A percentile compares a stretch with the other conserved stretches of the same genome.
phyloP scores from a whole-genome alignment of 2,329 filamentous ascomycete species.

The Arachnopeziza araneosa region DNA sequence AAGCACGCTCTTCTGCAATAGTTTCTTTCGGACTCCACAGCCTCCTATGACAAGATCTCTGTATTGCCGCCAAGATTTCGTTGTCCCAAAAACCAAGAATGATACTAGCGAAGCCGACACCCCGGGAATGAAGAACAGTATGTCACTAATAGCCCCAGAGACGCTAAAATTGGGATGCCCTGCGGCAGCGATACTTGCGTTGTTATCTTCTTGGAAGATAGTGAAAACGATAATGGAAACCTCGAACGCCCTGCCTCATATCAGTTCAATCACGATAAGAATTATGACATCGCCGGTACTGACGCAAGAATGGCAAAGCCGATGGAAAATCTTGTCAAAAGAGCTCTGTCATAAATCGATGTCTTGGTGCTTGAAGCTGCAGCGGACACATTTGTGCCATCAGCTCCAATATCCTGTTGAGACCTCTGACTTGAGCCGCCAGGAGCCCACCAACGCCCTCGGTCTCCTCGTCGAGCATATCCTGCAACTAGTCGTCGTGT shows the following conservation, averaged over 20 bases:
- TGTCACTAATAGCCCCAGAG: conserved; percentile 27
- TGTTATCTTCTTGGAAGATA: conserved; percentile 31
- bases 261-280: conserved; percentile 1
- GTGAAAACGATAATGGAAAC: conserved; percentile 36
- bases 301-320: conserved; percentile 37
- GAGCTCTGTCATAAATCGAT: conserved; percentile 41
- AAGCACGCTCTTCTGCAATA: not conserved
- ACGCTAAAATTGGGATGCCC: conserved; percentile 32
- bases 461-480: conserved; percentile 21
- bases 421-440: conserved; percentile 13
- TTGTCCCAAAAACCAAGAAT: conserved; percentile 39
- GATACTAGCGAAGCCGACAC: conserved; percentile 33
- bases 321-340: conserved; percentile 40
- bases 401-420: conserved; percentile 11
- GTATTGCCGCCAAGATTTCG: conserved; percentile 31
- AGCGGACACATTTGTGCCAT: conserved; percentile 4
- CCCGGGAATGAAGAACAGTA: conserved; percentile 35
- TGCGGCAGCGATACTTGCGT: conserved; percentile 23
- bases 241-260: conserved; percentile 32
- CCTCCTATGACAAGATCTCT: conserved; percentile 19
- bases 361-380: conserved; percentile 11
- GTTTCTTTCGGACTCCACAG: conserved; percentile 10
- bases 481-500: conserved; percentile 33
- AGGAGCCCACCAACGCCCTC: conserved; percentile 22
- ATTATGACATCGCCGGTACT: not conserved